Base-by-base conservation (phyloP, 306 rosid species). In the Acacia crassicarpa region DNA sequence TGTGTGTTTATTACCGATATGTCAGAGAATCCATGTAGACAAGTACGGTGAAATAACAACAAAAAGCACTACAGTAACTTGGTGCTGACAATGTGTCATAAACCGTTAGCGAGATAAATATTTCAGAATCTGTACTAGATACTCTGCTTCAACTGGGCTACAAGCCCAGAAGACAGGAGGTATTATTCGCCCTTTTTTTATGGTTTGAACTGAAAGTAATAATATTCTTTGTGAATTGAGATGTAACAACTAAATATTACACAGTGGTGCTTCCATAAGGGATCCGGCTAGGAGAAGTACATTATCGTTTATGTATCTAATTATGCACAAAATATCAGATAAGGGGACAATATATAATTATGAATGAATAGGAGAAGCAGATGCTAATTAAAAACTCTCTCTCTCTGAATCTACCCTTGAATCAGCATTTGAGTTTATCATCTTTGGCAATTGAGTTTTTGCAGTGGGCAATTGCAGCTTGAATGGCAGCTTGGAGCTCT, bases 401-500 rank as follows among this genome's bases (percentile, higher is more conserved):
- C 78, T 70, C 44, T 74, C 51, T 67, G 46, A 38, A 69, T 45
- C 9, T 74, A 13, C 68, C 45, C 46, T 33, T 69, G 32, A 69
- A 75, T 67, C 79, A 78, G 81, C 85, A 80, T 85, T 81, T 85
- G 88, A 83, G 79, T 80, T 83, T 87, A 27, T 93, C 95, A 77
- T 89, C 94, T 51, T 88, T 83, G 20, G 95, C 87, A 81, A 88
- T 87, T 63, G 99, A 96, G 75, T 88, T 93, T 91, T 96, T 96
- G 86, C 99, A 96, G 84, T 96, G 98, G 83, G 99, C 97, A 87
- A 96, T 96, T 38, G 99, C 99, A 76, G 98, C 96, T 89, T 95
- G 99, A 89, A 95, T 93, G 10, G 99, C 99, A 3, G 99, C 93
- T 54, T 96, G 98, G 84, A 96, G 86, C 84, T 96, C 99, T 84